Conservation (phyloP, 2,329 filamentous ascomycete genomes). For the Beauveria rudraprayagi region DNA sequence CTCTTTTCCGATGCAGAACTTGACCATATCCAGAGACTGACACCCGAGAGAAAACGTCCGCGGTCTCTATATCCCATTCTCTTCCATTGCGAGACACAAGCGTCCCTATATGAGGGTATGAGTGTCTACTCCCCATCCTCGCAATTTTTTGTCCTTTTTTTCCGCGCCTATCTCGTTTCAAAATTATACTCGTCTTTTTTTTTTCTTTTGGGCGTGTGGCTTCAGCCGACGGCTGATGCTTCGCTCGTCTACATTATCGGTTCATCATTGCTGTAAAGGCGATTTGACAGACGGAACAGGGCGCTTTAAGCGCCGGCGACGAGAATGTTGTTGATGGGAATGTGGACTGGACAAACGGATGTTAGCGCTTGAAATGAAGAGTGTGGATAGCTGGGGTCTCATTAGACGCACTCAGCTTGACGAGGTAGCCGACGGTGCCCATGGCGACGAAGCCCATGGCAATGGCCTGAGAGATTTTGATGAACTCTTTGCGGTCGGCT, state of each 20-base stretch:
- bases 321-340: constrained; percentile 62
- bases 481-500: constrained; percentile 37
- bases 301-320: constrained; percentile 53
- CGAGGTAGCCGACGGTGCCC: constrained; percentile 61
- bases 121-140: neutral
- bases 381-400: neutral
- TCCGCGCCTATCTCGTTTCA: neutral
- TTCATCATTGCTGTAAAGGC: neutral
- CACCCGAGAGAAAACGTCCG: neutral
- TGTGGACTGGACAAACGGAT: constrained; percentile 46
- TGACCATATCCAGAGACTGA: neutral
- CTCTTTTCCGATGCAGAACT: neutral
- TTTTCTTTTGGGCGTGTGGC: neutral
- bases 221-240: no score
- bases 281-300: neutral
- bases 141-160: neutral
- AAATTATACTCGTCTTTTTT: neutral
- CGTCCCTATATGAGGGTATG: no score
- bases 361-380: neutral
- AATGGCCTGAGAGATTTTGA: constrained; percentile 48
- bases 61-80: neutral
- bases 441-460: constrained; percentile 63
- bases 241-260: neutral
- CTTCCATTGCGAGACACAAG: no score
- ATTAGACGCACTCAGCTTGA: constrained; percentile 53